phyloP scores from a whole-genome alignment of 768 basidiomycete species.

The Chalciporus pseudorubinellus region DNA sequence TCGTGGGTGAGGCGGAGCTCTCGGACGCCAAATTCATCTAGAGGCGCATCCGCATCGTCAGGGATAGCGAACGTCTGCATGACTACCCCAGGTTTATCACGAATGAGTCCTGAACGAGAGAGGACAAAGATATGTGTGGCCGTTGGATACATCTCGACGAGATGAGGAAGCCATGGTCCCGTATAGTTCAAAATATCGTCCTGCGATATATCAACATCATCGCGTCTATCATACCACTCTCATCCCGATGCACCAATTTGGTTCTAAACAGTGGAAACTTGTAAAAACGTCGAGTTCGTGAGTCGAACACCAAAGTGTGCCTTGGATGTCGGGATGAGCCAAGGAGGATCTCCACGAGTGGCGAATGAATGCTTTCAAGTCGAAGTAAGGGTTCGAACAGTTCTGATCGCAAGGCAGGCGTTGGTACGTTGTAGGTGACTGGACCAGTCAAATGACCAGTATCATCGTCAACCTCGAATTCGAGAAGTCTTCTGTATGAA shows the following conservation, averaged over 20 bases:
- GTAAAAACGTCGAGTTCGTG: slow-evolving; percentile 13
- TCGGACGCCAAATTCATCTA: neutral
- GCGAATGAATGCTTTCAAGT: slow-evolving; percentile 6
- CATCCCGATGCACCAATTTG: too few relatives aligned
- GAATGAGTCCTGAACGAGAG: slow-evolving; percentile 11
- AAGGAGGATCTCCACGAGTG: slow-evolving; percentile 18
- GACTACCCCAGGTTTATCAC: slow-evolving; percentile 2
- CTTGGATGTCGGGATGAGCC: slow-evolving; percentile 8
- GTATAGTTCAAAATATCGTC: slow-evolving; percentile 16
- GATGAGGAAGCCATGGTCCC: slow-evolving; percentile 20
- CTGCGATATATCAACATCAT: too few relatives aligned
- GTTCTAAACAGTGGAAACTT: slow-evolving; percentile 22
- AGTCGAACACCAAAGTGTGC: slow-evolving; percentile 17
- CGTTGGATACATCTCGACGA: slow-evolving; percentile 16
- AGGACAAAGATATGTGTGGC: slow-evolving; percentile 17
- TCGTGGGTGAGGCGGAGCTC: slow-evolving; percentile 26
- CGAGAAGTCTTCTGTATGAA: slow-evolving; percentile 14
- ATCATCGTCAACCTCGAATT: slow-evolving; percentile 17
- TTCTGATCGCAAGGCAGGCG: slow-evolving; percentile 9
- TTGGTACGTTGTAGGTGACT: slow-evolving; percentile 15
- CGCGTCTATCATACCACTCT: too few relatives aligned
- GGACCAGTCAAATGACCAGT: slow-evolving; percentile 12
- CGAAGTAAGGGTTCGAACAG: slow-evolving; percentile 13
- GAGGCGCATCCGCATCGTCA: neutral
- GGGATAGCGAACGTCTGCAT: slow-evolving; percentile 23